A percentile compares a stretch with the other conserved stretches of the same genome.
phyloP scores from a whole-genome alignment of 768 basidiomycete genomes.

The Butyriboletus loyo region DNA sequence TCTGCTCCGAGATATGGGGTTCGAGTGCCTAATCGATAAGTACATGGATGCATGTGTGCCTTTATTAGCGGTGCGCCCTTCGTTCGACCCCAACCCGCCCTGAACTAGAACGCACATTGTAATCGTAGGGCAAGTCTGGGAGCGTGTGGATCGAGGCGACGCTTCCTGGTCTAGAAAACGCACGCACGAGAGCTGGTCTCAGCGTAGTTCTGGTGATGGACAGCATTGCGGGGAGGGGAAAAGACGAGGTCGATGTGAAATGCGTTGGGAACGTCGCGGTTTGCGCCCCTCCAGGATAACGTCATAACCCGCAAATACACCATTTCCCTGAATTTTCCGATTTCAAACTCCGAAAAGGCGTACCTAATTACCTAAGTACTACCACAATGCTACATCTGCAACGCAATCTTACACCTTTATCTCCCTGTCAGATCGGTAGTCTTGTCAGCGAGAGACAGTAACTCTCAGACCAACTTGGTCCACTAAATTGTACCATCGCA shows the following conservation, averaged over 20 bases:
- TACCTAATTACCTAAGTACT: conserved; percentile 1
- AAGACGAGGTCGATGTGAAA: background rate
- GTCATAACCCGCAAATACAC: conserved; percentile 3
- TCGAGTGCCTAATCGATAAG: conserved; percentile 75
- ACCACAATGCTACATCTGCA: too few species aligned
- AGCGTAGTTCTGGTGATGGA: conserved; percentile 43
- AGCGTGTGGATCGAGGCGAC: conserved; percentile 63
- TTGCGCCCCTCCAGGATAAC: background rate
- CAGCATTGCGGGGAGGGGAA: conserved; percentile 43
- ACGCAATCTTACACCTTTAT: conserved; percentile 7
- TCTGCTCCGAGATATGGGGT: conserved; percentile 86
- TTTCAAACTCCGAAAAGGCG: conserved; percentile 2
- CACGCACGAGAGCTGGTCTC: conserved; percentile 44
- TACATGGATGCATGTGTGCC: background rate
- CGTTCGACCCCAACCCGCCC: too few species aligned
- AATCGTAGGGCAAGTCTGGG: conserved; percentile 74
- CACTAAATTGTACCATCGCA: background rate
- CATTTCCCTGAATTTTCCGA: background rate
- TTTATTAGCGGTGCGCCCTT: background rate
- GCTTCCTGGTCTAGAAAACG: conserved; percentile 41
- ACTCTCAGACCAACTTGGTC: background rate
- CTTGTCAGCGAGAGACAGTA: background rate
- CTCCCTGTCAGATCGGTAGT: conserved; percentile 5
- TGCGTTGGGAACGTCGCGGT: background rate
- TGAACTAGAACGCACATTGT: conserved; percentile 59